A percentile compares a stretch with the other conserved stretches of the same genome.
These are phyloP conservation scores for Cnidoscolus chayamansa DNA, from an alignment of 441 rosid species.

Conservation along the genomic window DNA sequence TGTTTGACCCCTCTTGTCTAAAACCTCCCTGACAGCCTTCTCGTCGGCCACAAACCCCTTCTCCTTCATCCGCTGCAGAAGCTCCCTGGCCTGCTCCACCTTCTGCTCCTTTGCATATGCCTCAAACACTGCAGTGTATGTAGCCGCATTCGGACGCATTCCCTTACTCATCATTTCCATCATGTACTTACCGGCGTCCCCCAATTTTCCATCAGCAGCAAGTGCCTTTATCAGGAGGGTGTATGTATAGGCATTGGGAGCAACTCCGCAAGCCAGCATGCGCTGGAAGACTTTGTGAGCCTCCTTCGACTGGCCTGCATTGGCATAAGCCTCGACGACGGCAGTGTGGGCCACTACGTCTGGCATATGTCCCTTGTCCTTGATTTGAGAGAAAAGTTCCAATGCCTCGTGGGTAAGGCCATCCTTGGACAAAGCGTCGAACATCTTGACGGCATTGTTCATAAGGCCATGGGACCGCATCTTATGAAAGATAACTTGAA, in stretches of 20 bases:
- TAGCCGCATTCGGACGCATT: slow-evolving; percentile 47
- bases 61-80: slow-evolving; percentile 42
- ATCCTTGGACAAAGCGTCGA: slow-evolving; percentile 74
- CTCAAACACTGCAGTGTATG: slow-evolving; percentile 52
- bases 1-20: slow-evolving; percentile 41
- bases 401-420: slow-evolving; percentile 72
- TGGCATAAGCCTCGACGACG: slow-evolving; percentile 63
- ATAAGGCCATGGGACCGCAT: slow-evolving; percentile 55
- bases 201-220: slow-evolving; percentile 35
- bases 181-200: slow-evolving; percentile 46
- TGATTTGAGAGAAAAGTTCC: slow-evolving; percentile 61
- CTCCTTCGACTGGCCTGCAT: slow-evolving; percentile 58
- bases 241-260: slow-evolving; percentile 68
- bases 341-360: slow-evolving; percentile 72
- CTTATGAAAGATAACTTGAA: slow-evolving; percentile 59
- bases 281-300: slow-evolving; percentile 55
- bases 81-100: slow-evolving; percentile 40
- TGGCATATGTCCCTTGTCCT: slow-evolving; percentile 62
- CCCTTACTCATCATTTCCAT: slow-evolving; percentile 65
- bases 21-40: slow-evolving; percentile 43
- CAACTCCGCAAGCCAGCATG: slow-evolving; percentile 60
- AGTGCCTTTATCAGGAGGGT: slow-evolving; percentile 62
- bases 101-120: slow-evolving; percentile 42
- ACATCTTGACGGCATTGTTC: slow-evolving; percentile 68
- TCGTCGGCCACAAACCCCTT: slow-evolving; percentile 50